A percentile compares a stretch with the other conserved stretches of the same genome.
Conservation (phyloP, 176 grass and related monocot species). For the Oryza punctata region DNA sequence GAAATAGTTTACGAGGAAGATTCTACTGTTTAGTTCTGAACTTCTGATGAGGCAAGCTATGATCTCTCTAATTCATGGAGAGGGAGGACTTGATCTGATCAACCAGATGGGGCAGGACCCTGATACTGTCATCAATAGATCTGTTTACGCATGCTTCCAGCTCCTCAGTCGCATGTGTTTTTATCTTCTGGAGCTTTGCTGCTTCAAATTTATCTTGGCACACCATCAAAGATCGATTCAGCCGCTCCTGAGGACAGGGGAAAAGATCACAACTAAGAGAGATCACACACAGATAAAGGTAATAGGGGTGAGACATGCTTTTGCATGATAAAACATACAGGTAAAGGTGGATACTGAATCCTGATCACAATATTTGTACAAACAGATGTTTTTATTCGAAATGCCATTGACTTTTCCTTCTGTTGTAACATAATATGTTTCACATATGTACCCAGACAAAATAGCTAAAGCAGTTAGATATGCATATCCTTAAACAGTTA, state of each 20-base stretch:
- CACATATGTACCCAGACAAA: not conserved
- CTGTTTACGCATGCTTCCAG: conserved; percentile 80
- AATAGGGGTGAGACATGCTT: not conserved
- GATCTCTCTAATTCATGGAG: conserved; percentile 53
- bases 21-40: conserved; percentile 5
- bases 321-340: not conserved
- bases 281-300: not conserved
- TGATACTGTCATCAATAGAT: conserved; percentile 76
- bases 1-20: not conserved
- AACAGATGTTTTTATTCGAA: not conserved
- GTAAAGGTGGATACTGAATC: not conserved
- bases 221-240: conserved; percentile 83
- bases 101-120: conserved; percentile 67
- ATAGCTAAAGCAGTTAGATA: not conserved
- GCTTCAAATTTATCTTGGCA: conserved; percentile 91
- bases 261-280: conserved; percentile 1
- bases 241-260: conserved; percentile 54
- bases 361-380: not conserved
- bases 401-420: not conserved
- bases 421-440: not conserved
- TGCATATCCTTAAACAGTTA: not conserved
- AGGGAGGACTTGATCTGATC: conserved; percentile 70
- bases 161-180: conserved; percentile 63
- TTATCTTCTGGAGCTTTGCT: conserved; percentile 78
- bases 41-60: not conserved